phyloP scores from a whole-genome alignment of 1,284 basidiomycete species.

The Trichosporon sp. region DNA sequence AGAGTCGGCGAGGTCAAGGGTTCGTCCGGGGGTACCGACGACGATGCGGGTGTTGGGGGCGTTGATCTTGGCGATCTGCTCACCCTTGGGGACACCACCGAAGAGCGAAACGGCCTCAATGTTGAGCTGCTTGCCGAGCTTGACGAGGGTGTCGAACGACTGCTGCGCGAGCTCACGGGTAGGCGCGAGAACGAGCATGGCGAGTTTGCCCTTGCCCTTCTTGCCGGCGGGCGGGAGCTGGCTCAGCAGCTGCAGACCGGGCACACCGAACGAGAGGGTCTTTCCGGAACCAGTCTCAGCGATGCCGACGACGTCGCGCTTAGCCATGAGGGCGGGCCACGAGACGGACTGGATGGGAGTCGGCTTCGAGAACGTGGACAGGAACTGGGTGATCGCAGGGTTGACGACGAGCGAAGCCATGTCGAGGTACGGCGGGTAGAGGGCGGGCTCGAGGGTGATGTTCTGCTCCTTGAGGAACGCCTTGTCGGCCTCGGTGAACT shows the following conservation, averaged over 20 bases:
- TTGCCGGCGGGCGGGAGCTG: conserved; percentile 37
- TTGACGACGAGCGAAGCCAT: conserved; percentile 74
- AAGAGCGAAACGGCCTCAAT: conserved; percentile 84
- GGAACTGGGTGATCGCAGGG: conserved; percentile 65
- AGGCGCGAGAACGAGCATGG: conserved; percentile 85
- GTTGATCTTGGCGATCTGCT: conserved; percentile 69
- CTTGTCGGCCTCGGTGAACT: conserved; percentile 59
- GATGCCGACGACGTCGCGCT: conserved; percentile 89
- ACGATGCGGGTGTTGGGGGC: conserved; percentile 71
- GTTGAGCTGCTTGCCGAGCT: conserved; percentile 74
- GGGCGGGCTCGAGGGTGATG: conserved; percentile 68
- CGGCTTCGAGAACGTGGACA: conserved; percentile 77
- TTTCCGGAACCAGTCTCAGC: conserved; percentile 98
- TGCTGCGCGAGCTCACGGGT: conserved; percentile 94
- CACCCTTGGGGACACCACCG: conserved; percentile 86
- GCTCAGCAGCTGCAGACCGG: conserved; percentile 65
- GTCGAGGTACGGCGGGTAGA: conserved; percentile 70
- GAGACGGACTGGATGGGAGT: conserved; percentile 95
- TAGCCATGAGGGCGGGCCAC: conserved; percentile 84
- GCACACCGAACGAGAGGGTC: conserved; percentile 94
- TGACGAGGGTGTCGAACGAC: conserved; percentile 81
- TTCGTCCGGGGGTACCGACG: conserved; percentile 91
- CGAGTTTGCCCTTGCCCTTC: conserved; percentile 59
- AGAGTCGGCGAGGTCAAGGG: conserved; percentile 84
- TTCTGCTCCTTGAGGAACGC: conserved; percentile 72